Base-by-base conservation (phyloP, 2,329 filamentous ascomycete species). In the Colletotrichum tamarilloi region DNA sequence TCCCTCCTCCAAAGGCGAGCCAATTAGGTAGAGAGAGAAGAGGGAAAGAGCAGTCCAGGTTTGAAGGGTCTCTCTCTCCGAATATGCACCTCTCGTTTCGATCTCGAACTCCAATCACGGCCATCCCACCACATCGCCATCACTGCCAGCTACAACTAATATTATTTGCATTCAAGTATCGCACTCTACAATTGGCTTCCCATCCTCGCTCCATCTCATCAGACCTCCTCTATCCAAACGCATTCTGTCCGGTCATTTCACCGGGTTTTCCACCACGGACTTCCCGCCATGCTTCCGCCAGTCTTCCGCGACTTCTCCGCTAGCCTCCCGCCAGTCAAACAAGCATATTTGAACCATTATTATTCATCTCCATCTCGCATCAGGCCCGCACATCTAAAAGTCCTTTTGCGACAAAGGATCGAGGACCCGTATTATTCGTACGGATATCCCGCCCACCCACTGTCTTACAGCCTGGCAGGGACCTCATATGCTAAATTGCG, bases 331-430 rank as follows among this genome's bases (percentile, higher is more conserved):
- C 46, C 55, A 22, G 19, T 35, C 26, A 63, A 60, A 68, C 42
- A 64, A 73, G 66, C 59, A 68, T 64, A 59, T 69, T 30, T 62
- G 56, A 55, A 63, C 68, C 46, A n/a, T 42, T 56, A 16, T 42
- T 35, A 22, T 35, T 55, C 53, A 22, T 26, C 62, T 35, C 42
- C 55, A 60, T 70, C 42, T 35, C 35, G 35, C 57, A 42, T 38
- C n/a, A 52, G 38, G 58, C 42, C 46, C 32, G 56, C 60, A 49
- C 35, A 73, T 73, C 60, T 73, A 32, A 49, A 4, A 49, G 42
- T 4, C 7, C 42, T 22, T 49, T n/a, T 49, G 42, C 42, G 19
- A 49, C 42, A 49, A 49, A 49, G 42, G 42, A 65, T 46, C 22
- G 24, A 46, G 53, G 46, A 22, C 42, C 32, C 30, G 32, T 35